Percentiles rank a stretch among this genome's conserved stretches.
Conservation (phyloP, 169 alveolate species). For the Pseudocohnilembus persalinus region DNA sequence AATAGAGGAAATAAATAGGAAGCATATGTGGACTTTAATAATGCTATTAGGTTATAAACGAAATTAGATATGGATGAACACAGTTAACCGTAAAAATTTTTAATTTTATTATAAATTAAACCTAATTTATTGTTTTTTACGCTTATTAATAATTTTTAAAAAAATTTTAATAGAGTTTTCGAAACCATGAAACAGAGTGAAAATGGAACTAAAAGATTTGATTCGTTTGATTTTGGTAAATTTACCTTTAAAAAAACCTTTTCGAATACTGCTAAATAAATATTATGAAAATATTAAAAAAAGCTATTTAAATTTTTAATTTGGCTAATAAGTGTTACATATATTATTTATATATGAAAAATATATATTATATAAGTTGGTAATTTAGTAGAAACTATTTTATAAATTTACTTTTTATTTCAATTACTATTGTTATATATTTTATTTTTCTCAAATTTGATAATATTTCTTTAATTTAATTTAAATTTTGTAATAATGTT, state of each 20-base stretch:
- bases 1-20: conserved; percentile 67
- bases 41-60: conserved; percentile 51
- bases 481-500: too few species aligned
- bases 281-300: conserved; percentile 7
- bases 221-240: conserved; percentile 34
- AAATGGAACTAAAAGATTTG: conserved; percentile 15
- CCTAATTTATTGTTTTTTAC: background rate
- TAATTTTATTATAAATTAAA: background rate
- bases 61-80: conserved; percentile 10
- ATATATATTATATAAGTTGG: too few species aligned
- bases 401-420: too few species aligned
- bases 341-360: too few species aligned
- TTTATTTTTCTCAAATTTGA: too few species aligned
- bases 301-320: background rate
- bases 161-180: background rate
- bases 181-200: background rate
- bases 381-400: too few species aligned
- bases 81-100: background rate
- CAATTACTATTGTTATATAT: too few species aligned
- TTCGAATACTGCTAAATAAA: conserved; percentile 9
- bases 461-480: too few species aligned
- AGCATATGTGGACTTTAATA: conserved; percentile 48
- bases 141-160: background rate
- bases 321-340: too few species aligned
- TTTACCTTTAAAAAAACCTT: conserved; percentile 31